Evolutionary conservation across 2,329 filamentous ascomycete genomes (phyloP).

Genomic region (Coniella vitis): DNA sequence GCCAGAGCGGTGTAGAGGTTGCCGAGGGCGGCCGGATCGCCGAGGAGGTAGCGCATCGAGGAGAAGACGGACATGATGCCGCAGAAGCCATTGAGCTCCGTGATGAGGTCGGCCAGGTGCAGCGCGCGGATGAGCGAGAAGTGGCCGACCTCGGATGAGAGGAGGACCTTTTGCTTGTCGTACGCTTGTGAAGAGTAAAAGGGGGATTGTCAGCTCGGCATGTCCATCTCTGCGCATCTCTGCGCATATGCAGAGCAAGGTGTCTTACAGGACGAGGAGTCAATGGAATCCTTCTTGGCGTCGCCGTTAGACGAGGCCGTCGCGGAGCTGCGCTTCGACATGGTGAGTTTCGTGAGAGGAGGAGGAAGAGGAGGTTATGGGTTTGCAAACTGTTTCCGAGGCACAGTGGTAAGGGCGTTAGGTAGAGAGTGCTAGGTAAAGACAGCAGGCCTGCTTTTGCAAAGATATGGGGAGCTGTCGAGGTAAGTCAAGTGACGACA

Average conservation of each 20-base stretch:
- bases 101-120: constrained; percentile 78
- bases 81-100: constrained; percentile 78
- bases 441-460: too few species aligned
- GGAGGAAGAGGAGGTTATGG: neutral
- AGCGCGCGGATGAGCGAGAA: constrained; percentile 64
- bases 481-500: too few species aligned
- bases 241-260: neutral
- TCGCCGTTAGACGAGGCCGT: constrained; percentile 12
- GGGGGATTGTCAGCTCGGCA: too few species aligned
- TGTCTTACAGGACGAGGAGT: constrained; percentile 7
- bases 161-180: constrained; percentile 71
- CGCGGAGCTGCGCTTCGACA: constrained; percentile 13
- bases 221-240: too few species aligned
- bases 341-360: neutral
- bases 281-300: constrained; percentile 9
- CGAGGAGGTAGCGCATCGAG: constrained; percentile 86
- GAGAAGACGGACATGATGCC: constrained; percentile 94
- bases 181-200: constrained; percentile 39
- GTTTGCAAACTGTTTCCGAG: neutral
- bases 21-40: constrained; percentile 54
- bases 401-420: neutral
- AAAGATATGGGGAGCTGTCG: too few species aligned
- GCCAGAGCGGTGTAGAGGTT: constrained; percentile 77
- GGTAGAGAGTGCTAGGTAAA: neutral
- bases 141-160: constrained; percentile 64